phyloP scores from a whole-genome alignment of 202 grass and related monocot genomes.

The Saccharum hybrid region DNA sequence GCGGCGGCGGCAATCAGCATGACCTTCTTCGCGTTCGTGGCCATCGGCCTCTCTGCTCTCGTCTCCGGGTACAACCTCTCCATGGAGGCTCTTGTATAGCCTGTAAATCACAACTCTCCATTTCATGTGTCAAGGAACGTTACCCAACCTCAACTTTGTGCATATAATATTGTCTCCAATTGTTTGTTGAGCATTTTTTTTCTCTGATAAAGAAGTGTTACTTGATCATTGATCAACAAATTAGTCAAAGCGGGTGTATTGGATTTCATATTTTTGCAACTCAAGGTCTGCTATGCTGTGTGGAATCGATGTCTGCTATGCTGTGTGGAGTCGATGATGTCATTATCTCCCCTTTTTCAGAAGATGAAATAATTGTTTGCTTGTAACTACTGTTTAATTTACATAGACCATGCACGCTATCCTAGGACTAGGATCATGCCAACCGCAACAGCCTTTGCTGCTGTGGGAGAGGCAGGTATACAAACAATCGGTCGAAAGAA shows the following conservation, averaged over 20 bases:
- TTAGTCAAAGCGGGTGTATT: background rate
- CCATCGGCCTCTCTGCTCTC: conserved; percentile 60
- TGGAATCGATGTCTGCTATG: background rate
- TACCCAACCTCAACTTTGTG: background rate
- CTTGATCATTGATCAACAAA: background rate
- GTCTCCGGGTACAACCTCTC: conserved; percentile 76
- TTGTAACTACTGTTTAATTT: conserved; percentile 51
- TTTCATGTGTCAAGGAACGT: background rate
- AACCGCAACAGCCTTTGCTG: conserved; percentile 54
- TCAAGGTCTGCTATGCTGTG: background rate
- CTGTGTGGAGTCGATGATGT: background rate
- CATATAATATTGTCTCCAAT: background rate
- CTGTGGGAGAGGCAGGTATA: conserved; percentile 41
- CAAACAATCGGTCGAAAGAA: conserved; percentile 43
- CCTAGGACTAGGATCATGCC: conserved; percentile 34
- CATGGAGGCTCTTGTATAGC: conserved; percentile 54
- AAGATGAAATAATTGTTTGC: conserved; percentile 17
- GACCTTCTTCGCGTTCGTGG: conserved; percentile 70
- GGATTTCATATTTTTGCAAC: background rate
- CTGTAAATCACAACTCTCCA: background rate
- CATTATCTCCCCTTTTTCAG: too few relatives aligned
- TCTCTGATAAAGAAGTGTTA: background rate
- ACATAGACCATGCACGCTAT: conserved; percentile 49
- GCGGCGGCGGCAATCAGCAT: conserved; percentile 66
- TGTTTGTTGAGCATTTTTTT: background rate